Evolutionary conservation across 768 basidiomycete genomes (phyloP).

Genomic region (Suillus subalutaceus): DNA sequence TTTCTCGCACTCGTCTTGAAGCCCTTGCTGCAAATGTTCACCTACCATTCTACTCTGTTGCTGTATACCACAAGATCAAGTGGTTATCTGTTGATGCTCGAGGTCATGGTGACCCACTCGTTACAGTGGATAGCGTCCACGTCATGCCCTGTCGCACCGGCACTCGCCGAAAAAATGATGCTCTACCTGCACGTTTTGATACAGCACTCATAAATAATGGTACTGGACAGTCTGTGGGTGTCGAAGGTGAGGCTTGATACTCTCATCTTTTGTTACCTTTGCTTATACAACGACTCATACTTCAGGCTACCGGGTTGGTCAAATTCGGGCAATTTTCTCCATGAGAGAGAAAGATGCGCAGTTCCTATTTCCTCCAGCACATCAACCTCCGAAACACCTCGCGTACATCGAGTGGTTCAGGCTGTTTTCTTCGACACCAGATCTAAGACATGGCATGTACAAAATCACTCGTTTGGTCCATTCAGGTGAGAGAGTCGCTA

Average conservation of each 20-base stretch:
- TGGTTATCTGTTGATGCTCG: neutral
- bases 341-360: no score
- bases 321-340: no score
- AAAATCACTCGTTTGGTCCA: no score
- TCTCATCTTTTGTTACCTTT: no score
- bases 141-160: neutral
- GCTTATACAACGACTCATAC: no score
- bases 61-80: neutral
- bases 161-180: neutral
- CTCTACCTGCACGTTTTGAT: conserved; percentile 7
- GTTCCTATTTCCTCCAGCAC: no score
- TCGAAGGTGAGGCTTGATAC: conserved; percentile 16
- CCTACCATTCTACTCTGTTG: neutral
- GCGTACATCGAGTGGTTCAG: no score
- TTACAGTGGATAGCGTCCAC: neutral
- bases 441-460: no score
- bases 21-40: neutral
- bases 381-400: no score
- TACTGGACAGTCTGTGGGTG: conserved; percentile 14
- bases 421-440: no score
- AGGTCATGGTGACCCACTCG: neutral
- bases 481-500: no score
- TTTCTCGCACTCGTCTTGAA: neutral
- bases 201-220: conserved; percentile 16
- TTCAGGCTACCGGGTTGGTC: no score